Evolutionary conservation across 2,329 filamentous ascomycete species (phyloP).

Genomic region (Phyllosticta citriasiana): DNA sequence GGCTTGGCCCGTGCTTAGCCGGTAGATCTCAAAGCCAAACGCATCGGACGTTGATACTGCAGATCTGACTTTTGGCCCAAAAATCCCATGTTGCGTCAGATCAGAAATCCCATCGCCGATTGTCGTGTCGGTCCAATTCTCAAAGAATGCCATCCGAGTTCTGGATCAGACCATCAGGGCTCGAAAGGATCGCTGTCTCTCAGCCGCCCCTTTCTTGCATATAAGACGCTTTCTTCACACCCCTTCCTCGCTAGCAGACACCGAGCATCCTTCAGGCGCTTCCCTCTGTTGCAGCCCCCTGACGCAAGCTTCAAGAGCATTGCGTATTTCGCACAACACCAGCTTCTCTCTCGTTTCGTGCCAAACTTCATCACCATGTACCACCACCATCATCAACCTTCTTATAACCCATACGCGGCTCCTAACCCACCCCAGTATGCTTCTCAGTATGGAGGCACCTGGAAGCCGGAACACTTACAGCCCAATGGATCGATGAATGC

Average conservation of each 20-base stretch:
- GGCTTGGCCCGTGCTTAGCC: neutral
- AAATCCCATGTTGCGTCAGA: constrained; percentile 5
- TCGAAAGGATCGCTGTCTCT: neutral
- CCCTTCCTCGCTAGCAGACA: neutral
- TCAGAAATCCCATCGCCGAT: constrained; percentile 8
- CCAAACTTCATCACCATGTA: neutral
- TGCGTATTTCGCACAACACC: neutral
- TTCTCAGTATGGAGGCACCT: constrained; percentile 1
- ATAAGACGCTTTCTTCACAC: neutral
- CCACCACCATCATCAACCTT: constrained; percentile 6
- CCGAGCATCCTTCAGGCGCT: neutral
- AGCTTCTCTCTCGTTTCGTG: neutral
- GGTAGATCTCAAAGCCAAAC: constrained; percentile 5
- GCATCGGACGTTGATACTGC: constrained; percentile 7
- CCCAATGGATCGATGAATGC: neutral
- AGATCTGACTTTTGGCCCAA: constrained; percentile 9
- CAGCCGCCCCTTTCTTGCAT: neutral
- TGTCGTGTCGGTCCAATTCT: neutral
- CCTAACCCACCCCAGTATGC: constrained; percentile 4
- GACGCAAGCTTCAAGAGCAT: neutral
- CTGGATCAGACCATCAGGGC: neutral
- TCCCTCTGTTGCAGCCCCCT: neutral
- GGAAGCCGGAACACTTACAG: neutral
- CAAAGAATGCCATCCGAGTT: neutral
- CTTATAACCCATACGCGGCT: constrained; percentile 1